phyloP scores from a whole-genome alignment of 192 early-diverging fungal species.

The Gamsiella multidivaricata region DNA sequence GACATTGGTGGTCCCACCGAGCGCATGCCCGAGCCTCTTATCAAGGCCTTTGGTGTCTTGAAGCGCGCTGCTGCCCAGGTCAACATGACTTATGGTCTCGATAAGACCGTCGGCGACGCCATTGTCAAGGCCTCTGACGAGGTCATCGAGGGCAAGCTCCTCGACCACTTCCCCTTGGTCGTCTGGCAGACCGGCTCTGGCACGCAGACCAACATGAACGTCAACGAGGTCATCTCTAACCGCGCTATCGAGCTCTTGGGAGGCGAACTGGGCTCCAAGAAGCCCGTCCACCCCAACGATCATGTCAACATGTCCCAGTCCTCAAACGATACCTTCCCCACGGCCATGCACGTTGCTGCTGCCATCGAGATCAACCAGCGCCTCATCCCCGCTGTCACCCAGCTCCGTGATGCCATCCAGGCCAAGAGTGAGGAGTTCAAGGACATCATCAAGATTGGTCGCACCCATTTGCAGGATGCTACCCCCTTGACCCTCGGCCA shows the following conservation, averaged over 20 bases:
- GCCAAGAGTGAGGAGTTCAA: slow-evolving; percentile 85
- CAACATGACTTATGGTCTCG: slow-evolving; percentile 92
- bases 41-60: slow-evolving; percentile 94
- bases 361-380: slow-evolving; percentile 84
- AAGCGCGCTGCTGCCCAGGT: slow-evolving; percentile 96
- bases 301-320: slow-evolving; percentile 99
- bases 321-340: slow-evolving; percentile 99
- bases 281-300: slow-evolving; percentile 98
- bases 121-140: slow-evolving; percentile 92
- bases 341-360: slow-evolving; percentile 99
- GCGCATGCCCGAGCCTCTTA: slow-evolving; percentile 95
- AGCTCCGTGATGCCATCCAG: slow-evolving; percentile 83
- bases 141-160: slow-evolving; percentile 91
- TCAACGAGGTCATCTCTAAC: slow-evolving; percentile 98
- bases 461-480: slow-evolving; percentile 98
- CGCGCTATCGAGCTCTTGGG: slow-evolving; percentile 96
- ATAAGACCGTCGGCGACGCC: slow-evolving; percentile 83
- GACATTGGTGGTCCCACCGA: slow-evolving; percentile 94
- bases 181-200: slow-evolving; percentile 99
- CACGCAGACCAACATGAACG: slow-evolving; percentile 99
- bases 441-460: slow-evolving; percentile 98
- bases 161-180: slow-evolving; percentile 98
- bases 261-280: slow-evolving; percentile 91
- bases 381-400: slow-evolving; percentile 87
- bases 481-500: slow-evolving; percentile 97